Conservation (phyloP, 306 rosid species). For the Senna tora region DNA sequence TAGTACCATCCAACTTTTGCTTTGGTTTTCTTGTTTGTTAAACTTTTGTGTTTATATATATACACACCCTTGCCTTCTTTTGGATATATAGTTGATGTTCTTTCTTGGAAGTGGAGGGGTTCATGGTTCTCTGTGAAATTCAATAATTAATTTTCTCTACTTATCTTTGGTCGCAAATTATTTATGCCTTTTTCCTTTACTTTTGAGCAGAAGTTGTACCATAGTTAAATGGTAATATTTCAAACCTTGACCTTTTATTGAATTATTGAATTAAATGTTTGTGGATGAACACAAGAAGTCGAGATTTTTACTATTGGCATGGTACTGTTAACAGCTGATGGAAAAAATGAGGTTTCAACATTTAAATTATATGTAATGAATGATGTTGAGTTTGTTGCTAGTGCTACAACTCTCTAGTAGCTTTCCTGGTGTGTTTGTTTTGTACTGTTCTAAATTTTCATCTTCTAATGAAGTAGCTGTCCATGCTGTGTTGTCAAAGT, state of each 20-base stretch:
- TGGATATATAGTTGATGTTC: constrained; percentile 23
- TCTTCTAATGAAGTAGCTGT: neutral
- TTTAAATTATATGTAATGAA: neutral
- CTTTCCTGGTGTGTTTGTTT: neutral
- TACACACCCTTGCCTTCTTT: neutral
- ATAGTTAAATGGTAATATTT: constrained; percentile 11
- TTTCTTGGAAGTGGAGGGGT: constrained; percentile 18
- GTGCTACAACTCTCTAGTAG: neutral
- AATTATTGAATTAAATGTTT: constrained; percentile 4
- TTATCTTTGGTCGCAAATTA: neutral
- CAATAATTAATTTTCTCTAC: neutral
- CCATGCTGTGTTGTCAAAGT: neutral
- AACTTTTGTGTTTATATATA: neutral
- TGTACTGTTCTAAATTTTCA: neutral
- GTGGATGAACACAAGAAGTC: neutral
- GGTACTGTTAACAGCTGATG: neutral
- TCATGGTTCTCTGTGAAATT: neutral
- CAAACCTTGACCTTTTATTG: neutral
- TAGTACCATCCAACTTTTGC: constrained; percentile 11
- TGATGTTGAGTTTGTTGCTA: constrained; percentile 7
- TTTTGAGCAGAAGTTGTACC: neutral
- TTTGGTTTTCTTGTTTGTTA: constrained; percentile 2
- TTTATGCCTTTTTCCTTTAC: neutral
- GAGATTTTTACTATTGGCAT: constrained; percentile 19
- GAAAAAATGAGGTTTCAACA: neutral